Conservation (phyloP, 345 rosid species). For the Boechera retrofracta region DNA sequence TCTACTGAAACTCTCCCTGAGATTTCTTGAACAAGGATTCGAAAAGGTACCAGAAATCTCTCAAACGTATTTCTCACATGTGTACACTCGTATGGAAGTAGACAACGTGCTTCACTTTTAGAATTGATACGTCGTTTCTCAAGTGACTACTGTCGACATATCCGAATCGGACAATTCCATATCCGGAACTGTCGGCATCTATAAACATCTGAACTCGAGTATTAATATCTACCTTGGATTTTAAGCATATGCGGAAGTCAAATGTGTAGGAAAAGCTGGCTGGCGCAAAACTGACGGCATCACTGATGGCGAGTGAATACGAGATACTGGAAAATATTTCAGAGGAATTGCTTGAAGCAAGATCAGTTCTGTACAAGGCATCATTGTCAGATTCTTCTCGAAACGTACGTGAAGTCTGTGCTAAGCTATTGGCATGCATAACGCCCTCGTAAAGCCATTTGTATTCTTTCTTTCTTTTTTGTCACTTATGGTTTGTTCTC, state of each 20-base stretch:
- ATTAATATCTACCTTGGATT: conserved; percentile 2
- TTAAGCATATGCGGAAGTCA: conserved; percentile 15
- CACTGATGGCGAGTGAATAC: conserved; percentile 89
- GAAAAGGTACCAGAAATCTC: conserved; percentile 62
- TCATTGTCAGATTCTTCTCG: conserved; percentile 62
- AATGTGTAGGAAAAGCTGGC: conserved; percentile 74
- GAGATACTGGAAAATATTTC: conserved; percentile 66
- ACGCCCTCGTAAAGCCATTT: conserved; percentile 44
- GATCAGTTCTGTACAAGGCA: conserved; percentile 58
- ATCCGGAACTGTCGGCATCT: neutral
- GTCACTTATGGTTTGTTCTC: neutral
- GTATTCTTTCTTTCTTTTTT: neutral
- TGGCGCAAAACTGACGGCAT: conserved; percentile 80
- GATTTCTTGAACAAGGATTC: conserved; percentile 60
- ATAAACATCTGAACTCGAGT: conserved; percentile 10
- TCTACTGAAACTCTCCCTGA: conserved; percentile 71
- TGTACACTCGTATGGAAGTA: conserved; percentile 17
- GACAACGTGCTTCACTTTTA: neutral
- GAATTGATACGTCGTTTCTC: conserved; percentile 7
- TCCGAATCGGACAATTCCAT: neutral
- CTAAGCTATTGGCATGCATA: conserved; percentile 64
- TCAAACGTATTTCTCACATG: conserved; percentile 2
- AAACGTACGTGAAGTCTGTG: conserved; percentile 61
- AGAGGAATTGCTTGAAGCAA: conserved; percentile 71
- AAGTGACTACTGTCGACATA: neutral